These are phyloP conservation scores for Clonostachys sp. DNA, from an alignment of 2,329 filamentous ascomycete genomes.

Conservation along the genomic window DNA sequence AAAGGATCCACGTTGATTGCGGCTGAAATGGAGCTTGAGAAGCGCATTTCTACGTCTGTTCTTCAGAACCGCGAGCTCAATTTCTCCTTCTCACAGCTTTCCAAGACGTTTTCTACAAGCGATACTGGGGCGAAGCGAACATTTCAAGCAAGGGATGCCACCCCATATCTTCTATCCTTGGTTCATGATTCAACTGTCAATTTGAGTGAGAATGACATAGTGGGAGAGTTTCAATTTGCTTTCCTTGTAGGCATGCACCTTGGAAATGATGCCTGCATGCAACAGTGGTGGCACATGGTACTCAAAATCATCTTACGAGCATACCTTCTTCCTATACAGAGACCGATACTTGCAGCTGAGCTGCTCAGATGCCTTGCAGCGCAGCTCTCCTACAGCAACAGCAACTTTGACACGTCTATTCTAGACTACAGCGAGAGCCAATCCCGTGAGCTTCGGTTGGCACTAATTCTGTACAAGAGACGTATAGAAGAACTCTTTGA, in stretches of 20 bases:
- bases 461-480: slow-evolving; percentile 50
- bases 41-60: slow-evolving; percentile 22
- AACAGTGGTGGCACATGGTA: slow-evolving; percentile 57
- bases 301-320: slow-evolving; percentile 47
- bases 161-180: slow-evolving; percentile 34
- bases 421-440: slow-evolving; percentile 26
- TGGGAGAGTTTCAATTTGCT: slow-evolving; percentile 57
- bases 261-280: slow-evolving; percentile 53
- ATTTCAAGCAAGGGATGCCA: slow-evolving; percentile 42
- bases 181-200: slow-evolving; percentile 20
- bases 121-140: slow-evolving; percentile 30
- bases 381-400: slow-evolving; percentile 49
- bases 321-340: slow-evolving; percentile 32
- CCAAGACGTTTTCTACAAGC: slow-evolving; percentile 34
- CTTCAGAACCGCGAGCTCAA: slow-evolving; percentile 32
- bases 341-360: slow-evolving; percentile 37
- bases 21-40: slow-evolving; percentile 31
- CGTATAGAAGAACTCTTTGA: slow-evolving; percentile 43
- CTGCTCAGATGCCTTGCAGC: slow-evolving; percentile 47
- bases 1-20: slow-evolving; percentile 32
- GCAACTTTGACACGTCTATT: slow-evolving; percentile 40
- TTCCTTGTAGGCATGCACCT: slow-evolving; percentile 54
- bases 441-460: slow-evolving; percentile 31
- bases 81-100: slow-evolving; percentile 40
- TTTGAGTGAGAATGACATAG: slow-evolving; percentile 33